Evolutionary conservation across 257 asterid species (phyloP).

Genomic region (Eucommia ulmoides): DNA sequence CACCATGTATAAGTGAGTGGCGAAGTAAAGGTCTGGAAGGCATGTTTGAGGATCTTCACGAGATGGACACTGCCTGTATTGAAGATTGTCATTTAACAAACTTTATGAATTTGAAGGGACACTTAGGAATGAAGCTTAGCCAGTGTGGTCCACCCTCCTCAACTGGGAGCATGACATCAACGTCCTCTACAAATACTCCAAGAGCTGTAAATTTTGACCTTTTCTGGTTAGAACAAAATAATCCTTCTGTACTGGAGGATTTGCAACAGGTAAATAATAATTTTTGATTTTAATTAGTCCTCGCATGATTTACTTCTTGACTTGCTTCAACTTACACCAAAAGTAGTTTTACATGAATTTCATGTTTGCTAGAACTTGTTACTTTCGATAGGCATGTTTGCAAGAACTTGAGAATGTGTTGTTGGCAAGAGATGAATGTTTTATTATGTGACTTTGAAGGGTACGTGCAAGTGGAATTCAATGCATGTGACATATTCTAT

Average conservation of each 20-base stretch:
- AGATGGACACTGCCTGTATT: constrained; percentile 93
- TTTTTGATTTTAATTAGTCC: constrained; percentile 8
- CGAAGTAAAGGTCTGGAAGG: constrained; percentile 79
- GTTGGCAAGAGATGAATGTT: too few species aligned
- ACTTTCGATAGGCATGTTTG: too few species aligned
- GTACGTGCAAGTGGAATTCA: neutral
- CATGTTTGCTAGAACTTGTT: neutral
- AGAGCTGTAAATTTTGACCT: constrained; percentile 61
- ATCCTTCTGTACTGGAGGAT: constrained; percentile 64
- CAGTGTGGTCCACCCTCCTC: constrained; percentile 82
- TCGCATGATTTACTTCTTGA: too few species aligned
- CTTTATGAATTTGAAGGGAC: constrained; percentile 49
- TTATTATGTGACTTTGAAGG: too few species aligned
- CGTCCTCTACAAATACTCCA: constrained; percentile 87
- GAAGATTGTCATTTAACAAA: constrained; percentile 64
- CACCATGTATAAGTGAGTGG: constrained; percentile 66
- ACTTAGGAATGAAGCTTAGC: constrained; percentile 54
- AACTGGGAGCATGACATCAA: constrained; percentile 76
- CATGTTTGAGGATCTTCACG: constrained; percentile 96
- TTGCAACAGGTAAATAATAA: constrained; percentile 54
- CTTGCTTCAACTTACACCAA: too few species aligned
- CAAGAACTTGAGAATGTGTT: too few species aligned
- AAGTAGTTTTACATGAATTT: neutral
- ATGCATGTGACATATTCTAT: neutral
- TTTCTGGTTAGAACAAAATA: constrained; percentile 61